Percentiles rank a stretch among this genome's conserved stretches.
Conservation (phyloP, 371 early-diverging fungal species). For the Mortierella sp. region DNA sequence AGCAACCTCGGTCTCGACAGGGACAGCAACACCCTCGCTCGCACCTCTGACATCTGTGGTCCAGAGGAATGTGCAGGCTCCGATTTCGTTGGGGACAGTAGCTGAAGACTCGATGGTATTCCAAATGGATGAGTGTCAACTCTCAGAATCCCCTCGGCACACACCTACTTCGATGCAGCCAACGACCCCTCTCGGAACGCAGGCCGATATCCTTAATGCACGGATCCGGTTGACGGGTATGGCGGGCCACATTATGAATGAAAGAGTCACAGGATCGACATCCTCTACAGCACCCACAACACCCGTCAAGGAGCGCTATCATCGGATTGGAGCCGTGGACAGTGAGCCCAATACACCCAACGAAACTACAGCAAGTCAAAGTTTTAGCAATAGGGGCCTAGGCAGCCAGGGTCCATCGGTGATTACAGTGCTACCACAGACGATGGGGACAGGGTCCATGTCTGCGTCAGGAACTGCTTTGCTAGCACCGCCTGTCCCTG, state of each 20-base stretch:
- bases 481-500: too few species aligned
- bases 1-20: too few species aligned
- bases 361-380: background rate
- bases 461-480: too few species aligned
- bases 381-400: too few species aligned
- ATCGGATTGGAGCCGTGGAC: conserved; percentile 5
- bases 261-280: conserved; percentile 13
- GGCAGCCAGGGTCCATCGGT: too few species aligned
- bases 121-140: conserved; percentile 48
- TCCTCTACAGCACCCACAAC: conserved; percentile 21
- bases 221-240: background rate
- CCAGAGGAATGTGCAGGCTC: too few species aligned
- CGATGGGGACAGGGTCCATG: too few species aligned
- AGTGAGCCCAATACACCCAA: conserved; percentile 28
- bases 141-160: conserved; percentile 23
- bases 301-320: conserved; percentile 14
- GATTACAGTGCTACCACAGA: too few species aligned
- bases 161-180: conserved; percentile 20
- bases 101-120: conserved; percentile 48
- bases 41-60: too few species aligned
- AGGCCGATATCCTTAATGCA: conserved; percentile 8
- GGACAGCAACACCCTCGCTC: too few species aligned
- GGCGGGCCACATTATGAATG: background rate
- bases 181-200: conserved; percentile 7
- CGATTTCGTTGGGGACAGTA: too few species aligned